Base-by-base conservation (phyloP, 257 asterid genomes). In the Henckelia pumila region DNA sequence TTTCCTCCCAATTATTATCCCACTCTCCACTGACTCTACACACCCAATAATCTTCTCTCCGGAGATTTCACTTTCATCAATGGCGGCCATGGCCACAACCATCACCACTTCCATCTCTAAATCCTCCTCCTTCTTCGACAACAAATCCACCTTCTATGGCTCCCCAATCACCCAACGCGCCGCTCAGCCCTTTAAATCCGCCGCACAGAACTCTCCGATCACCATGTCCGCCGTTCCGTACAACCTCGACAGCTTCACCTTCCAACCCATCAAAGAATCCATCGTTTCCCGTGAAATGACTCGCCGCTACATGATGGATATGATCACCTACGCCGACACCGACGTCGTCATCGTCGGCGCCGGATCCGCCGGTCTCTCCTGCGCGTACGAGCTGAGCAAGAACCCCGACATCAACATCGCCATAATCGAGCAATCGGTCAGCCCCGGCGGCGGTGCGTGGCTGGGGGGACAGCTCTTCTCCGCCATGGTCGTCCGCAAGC, bases 381-480 rank as follows among this genome's bases (percentile, higher is more conserved):
- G 85, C 40, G 88, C 88, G 7, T 83, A 83, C 60, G 88, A 83
- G 33, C 74, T 83, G 61, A 80, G 85, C 61, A 80, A 80, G 40
- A 73, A 83, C 63, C 85, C 88, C 11, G 49, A 76, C 77, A 29
- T 56, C 9, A 60, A 64, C 73, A 68, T 83, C 9, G 88, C 88
- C 21, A 83, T 83, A 0, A 75, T 83, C 17, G 88, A 83, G 47
- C 88, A 83, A 67, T 83, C 88, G 0, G 85, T 80, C 24, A 83
- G 88, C 76, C 88, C 88, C 3, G 85, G 88, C 1, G 88, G 86
- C 0, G 88, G 85, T 3, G 85, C 88, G 0, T 83, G 88, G 88
- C 78, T 83, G 2, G 88, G 88, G 0, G 86, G 88, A n/a, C 88
- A 83, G 66, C 71, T 83, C 33, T 83, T 83, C 65, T 83, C 85